A percentile compares a stretch with the other conserved stretches of the same genome.
phyloP scores from a whole-genome alignment of 352 stramenopile species.

The Globisporangium parvum region DNA sequence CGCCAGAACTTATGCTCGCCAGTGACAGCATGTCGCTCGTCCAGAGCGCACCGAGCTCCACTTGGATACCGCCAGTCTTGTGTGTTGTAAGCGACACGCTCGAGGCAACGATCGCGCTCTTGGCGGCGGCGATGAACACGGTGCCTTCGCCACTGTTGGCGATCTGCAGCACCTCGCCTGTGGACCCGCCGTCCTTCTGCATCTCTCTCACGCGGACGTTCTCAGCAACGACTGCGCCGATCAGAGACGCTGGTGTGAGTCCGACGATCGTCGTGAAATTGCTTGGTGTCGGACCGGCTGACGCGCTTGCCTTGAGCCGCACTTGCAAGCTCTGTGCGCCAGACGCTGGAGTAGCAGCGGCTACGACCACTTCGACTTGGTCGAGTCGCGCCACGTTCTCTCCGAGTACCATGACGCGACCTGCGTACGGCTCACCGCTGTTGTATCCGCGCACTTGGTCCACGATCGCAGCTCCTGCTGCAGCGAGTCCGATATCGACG shows the following conservation, averaged over 20 bases:
- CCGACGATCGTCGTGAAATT: conserved; percentile 2
- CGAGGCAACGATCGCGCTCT: conserved; percentile 4
- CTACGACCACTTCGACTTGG: conserved; percentile 1
- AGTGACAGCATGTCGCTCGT: not conserved
- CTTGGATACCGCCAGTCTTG: conserved; percentile 2
- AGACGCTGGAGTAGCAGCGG: not conserved
- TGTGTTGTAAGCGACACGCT: conserved; percentile 3
- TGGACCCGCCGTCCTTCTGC: not conserved
- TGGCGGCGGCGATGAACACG: conserved; percentile 1
- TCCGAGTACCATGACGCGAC: not conserved
- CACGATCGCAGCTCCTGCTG: not conserved
- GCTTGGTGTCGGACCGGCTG: not conserved
- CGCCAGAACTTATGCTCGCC: not conserved
- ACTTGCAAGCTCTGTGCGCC: not conserved
- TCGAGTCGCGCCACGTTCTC: not conserved
- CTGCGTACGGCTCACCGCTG: not conserved
- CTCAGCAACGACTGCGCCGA: not conserved
- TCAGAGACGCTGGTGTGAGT: not conserved
- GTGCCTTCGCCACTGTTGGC: conserved; percentile 5
- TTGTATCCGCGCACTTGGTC: conserved; percentile 2
- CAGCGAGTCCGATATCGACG: not conserved
- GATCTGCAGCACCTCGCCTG: not conserved
- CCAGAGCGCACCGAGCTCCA: conserved; percentile 4
- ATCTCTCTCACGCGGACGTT: conserved; percentile 5
- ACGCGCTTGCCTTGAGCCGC: not conserved